Conservation (phyloP, 2,329 filamentous ascomycete genomes). For the Chaetomiaceae sp. region DNA sequence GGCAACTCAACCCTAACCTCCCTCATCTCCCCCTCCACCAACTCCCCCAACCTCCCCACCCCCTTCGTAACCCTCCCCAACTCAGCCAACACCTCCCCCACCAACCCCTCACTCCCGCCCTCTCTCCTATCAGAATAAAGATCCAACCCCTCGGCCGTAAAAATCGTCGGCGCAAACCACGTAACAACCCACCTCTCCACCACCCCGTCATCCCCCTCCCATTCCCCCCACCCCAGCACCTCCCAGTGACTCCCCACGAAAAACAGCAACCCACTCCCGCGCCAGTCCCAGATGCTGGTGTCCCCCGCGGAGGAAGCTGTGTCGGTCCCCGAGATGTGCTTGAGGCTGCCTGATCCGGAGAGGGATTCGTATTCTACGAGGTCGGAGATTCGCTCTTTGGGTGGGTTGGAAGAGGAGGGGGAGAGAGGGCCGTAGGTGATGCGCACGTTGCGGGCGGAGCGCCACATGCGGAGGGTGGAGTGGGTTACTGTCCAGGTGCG, state of each 20-base stretch:
- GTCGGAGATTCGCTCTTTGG: constrained; percentile 54
- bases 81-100: constrained; percentile 51
- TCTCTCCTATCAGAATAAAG: constrained; percentile 63
- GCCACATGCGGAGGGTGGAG: constrained; percentile 77
- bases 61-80: constrained; percentile 43
- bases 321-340: constrained; percentile 63
- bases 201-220: constrained; percentile 29
- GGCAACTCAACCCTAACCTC: constrained; percentile 50
- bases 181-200: constrained; percentile 70
- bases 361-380: constrained; percentile 64
- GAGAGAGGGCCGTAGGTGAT: constrained; percentile 66
- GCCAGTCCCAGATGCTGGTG: constrained; percentile 63
- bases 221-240: constrained; percentile 68
- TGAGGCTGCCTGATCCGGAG: constrained; percentile 44
- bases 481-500: constrained; percentile 72
- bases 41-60: constrained; percentile 48
- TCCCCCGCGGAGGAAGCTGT: constrained; percentile 32
- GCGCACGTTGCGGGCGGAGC: constrained; percentile 69
- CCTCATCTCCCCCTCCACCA: constrained; percentile 46
- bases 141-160: constrained; percentile 78
- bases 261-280: constrained; percentile 69
- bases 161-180: constrained; percentile 78
- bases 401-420: not conserved
- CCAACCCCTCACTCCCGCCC: constrained; percentile 55
- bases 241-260: constrained; percentile 77